Conservation (phyloP, 75 land plant genomes). For the Cunninghamia lanceolata region DNA sequence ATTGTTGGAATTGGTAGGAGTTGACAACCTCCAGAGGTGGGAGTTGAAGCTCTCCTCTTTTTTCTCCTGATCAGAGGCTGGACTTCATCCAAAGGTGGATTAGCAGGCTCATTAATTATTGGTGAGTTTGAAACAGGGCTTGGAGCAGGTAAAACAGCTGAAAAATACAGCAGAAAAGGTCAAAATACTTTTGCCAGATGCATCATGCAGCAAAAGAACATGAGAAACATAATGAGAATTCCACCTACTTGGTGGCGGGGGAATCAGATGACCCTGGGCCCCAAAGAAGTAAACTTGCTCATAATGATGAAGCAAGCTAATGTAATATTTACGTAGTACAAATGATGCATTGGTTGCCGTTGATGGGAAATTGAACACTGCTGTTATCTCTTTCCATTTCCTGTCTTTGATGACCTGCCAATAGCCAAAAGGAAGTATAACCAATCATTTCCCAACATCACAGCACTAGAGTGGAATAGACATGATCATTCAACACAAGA, state of each 20-base stretch:
- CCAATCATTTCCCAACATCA: not conserved
- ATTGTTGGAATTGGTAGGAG: not conserved
- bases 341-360: conserved; percentile 41
- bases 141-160: conserved; percentile 12
- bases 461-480: not conserved
- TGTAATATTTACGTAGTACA: conserved; percentile 35
- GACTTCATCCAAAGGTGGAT: not conserved
- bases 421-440: conserved; percentile 13
- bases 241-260: conserved; percentile 12
- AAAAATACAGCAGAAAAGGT: not conserved
- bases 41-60: not conserved
- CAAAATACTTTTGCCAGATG: not conserved
- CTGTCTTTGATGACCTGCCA: conserved; percentile 39
- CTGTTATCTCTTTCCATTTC: conserved; percentile 37
- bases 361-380: conserved; percentile 32
- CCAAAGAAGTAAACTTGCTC: conserved; percentile 40
- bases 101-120: not conserved
- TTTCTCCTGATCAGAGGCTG: not conserved
- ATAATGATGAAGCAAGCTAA: conserved; percentile 33
- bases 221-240: not conserved
- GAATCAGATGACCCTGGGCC: conserved; percentile 9
- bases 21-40: not conserved
- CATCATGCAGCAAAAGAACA: not conserved
- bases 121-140: not conserved
- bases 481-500: not conserved